These are phyloP conservation scores for Thalassiosira profunda DNA, from an alignment of 108 stramenopile species.

Conservation along the genomic window DNA sequence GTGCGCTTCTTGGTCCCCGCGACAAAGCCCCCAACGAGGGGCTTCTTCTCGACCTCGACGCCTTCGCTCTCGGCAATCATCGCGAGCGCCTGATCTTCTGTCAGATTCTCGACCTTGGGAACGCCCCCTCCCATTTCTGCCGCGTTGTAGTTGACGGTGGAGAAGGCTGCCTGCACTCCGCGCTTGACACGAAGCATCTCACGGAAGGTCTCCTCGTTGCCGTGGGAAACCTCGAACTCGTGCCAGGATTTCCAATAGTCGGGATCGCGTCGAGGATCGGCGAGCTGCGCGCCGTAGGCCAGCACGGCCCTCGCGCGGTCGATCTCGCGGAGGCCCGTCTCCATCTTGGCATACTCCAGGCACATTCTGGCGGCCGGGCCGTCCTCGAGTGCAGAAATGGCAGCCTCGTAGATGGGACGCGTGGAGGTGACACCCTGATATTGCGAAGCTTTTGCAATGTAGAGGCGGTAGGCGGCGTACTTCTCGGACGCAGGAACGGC, in stretches of 20 bases:
- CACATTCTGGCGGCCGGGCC: conserved; percentile 84
- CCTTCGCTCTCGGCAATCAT: conserved; percentile 88
- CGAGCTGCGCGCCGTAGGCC: conserved; percentile 95
- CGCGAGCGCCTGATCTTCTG: conserved; percentile 85
- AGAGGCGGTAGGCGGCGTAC: conserved; percentile 89
- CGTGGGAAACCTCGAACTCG: conserved; percentile 97
- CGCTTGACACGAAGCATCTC: conserved; percentile 97
- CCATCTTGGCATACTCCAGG: conserved; percentile 94
- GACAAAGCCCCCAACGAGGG: conserved; percentile 61
- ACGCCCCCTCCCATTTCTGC: conserved; percentile 73
- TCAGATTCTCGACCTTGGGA: conserved; percentile 55
- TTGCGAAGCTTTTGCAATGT: conserved; percentile 90
- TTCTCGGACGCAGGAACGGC: conserved; percentile 88
- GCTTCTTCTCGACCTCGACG: conserved; percentile 52
- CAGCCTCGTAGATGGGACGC: conserved; percentile 93
- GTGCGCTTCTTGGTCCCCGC: conserved; percentile 68
- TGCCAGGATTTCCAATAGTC: conserved; percentile 97
- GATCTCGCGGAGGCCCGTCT: conserved; percentile 92
- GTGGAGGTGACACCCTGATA: conserved; percentile 92
- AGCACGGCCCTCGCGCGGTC: conserved; percentile 95
- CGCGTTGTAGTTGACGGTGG: conserved; percentile 94
- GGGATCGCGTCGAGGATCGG: conserved; percentile 90
- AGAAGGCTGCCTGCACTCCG: conserved; percentile 93
- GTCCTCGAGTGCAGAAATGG: conserved; percentile 89
- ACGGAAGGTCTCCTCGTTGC: conserved; percentile 98